Evolutionary conservation across 176 grass and related monocot genomes (phyloP).

Genomic region (Miscanthus lutarioriparius): DNA sequence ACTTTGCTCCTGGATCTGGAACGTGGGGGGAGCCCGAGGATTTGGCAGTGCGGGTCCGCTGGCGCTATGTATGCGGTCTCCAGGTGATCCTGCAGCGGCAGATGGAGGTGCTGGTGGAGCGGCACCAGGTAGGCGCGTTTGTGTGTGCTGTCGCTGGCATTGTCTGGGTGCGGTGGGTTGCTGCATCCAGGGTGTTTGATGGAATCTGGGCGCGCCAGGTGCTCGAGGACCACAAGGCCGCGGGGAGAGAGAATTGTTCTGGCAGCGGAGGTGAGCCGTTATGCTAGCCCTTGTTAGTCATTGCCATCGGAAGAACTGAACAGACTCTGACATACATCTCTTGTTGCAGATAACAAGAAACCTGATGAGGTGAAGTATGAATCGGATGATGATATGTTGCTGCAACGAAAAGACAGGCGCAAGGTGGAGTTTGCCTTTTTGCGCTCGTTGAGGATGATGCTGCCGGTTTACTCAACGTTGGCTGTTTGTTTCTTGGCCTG

Average conservation of each 20-base stretch:
- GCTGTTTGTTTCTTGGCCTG: constrained; percentile 75
- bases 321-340: neutral
- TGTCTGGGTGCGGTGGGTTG: constrained; percentile 64
- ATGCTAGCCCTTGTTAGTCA: neutral
- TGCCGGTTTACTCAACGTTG: constrained; percentile 81
- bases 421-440: constrained; percentile 48
- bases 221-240: constrained; percentile 32
- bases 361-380: constrained; percentile 15
- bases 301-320: neutral
- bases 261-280: constrained; percentile 10
- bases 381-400: constrained; percentile 28
- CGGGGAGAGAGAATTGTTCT: neutral
- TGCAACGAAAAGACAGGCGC: constrained; percentile 12
- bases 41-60: constrained; percentile 40
- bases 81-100: constrained; percentile 79
- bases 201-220: constrained; percentile 48
- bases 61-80: constrained; percentile 62
- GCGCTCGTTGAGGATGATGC: constrained; percentile 57
- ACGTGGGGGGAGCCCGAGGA: constrained; percentile 18
- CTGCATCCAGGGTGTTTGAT: constrained; percentile 59
- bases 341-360: constrained; percentile 35
- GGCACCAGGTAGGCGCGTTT: constrained; percentile 54
- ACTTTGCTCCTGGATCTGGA: constrained; percentile 33
- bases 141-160: constrained; percentile 52
- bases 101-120: constrained; percentile 69